phyloP scores from a whole-genome alignment of 2,329 filamentous ascomycete species.

The Clonostachys rhizophaga region DNA sequence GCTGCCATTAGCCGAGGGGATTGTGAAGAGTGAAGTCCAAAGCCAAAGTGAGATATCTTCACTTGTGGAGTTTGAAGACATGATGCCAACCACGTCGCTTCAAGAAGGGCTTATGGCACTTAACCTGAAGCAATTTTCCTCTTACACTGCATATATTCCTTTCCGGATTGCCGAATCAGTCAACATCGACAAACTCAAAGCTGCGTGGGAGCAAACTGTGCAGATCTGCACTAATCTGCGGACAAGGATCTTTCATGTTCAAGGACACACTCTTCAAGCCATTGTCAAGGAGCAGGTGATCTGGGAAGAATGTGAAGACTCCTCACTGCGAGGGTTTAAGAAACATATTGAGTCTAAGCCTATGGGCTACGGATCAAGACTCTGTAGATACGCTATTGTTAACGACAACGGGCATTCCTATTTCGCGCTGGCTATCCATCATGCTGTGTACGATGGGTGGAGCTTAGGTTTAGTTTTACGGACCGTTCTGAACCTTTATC shows the following conservation, averaged over 20 bases:
- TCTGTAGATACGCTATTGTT: not conserved
- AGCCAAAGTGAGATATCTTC: constrained; percentile 1
- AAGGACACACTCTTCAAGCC: constrained; percentile 4
- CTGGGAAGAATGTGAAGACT: not conserved
- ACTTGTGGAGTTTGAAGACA: constrained; percentile 14
- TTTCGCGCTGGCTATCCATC: constrained; percentile 15
- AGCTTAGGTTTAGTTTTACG: constrained; percentile 61
- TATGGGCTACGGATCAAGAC: constrained; percentile 4
- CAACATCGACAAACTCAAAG: constrained; percentile 7
- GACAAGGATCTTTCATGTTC: constrained; percentile 4
- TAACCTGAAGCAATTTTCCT: constrained; percentile 16
- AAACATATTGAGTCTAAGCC: not conserved
- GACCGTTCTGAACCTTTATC: not conserved
- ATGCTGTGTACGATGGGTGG: constrained; percentile 38
- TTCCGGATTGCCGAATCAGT: constrained; percentile 8
- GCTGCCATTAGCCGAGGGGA: not conserved
- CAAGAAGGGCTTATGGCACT: constrained; percentile 28
- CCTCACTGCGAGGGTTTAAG: not conserved
- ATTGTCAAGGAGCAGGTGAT: constrained; percentile 5
- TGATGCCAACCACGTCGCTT: constrained; percentile 27
- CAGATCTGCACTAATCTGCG: constrained; percentile 1
- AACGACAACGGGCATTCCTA: not conserved
- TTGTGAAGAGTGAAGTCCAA: not conserved
- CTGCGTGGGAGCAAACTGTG: constrained; percentile 5
- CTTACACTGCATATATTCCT: constrained; percentile 22